Conservation (phyloP, 2,329 filamentous ascomycete species). For the Aspergillus ruber region DNA sequence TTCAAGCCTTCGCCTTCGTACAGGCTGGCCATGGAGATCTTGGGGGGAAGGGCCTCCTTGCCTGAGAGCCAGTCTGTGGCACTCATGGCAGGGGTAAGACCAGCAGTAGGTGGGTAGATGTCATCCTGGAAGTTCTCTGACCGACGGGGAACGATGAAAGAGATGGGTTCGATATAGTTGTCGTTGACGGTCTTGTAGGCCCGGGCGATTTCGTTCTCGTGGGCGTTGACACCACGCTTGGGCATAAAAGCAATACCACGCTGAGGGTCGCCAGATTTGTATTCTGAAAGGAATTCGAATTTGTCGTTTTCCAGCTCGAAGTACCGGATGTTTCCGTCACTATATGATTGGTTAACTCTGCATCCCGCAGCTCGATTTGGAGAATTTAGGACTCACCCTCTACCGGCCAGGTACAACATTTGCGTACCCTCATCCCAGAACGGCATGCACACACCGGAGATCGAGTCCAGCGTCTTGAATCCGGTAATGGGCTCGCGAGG, state of each 20-base stretch:
- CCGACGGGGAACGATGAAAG: conserved; percentile 90
- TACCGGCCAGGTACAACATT: conserved; percentile 92
- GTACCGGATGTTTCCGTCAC: conserved; percentile 98
- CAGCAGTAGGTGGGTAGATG: conserved; percentile 83
- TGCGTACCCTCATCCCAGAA: conserved; percentile 99
- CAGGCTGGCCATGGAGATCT: conserved; percentile 87
- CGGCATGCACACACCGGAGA: conserved; percentile 97
- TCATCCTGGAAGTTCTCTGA: conserved; percentile 95
- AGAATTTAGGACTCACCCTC: conserved; percentile 61
- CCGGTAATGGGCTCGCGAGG: conserved; percentile 76
- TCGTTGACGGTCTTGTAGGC: conserved; percentile 98
- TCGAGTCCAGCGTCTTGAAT: conserved; percentile 85
- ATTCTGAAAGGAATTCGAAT: conserved; percentile 93
- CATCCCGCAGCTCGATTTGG: background rate
- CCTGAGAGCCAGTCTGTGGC: conserved; percentile 79
- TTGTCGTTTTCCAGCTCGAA: conserved; percentile 98
- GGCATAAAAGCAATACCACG: conserved; percentile 90
- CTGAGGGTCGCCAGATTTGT: conserved; percentile 94
- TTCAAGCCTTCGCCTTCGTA: conserved; percentile 78
- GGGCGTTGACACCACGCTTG: conserved; percentile 89
- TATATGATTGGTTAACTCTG: conserved; percentile 30
- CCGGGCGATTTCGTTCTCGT: conserved; percentile 93
- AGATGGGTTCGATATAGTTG: conserved; percentile 88
- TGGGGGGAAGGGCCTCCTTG: conserved; percentile 75
- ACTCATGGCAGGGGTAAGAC: conserved; percentile 72